Base-by-base conservation (phyloP, 2,329 filamentous ascomycete species). In the Neofusicoccum sp. region DNA sequence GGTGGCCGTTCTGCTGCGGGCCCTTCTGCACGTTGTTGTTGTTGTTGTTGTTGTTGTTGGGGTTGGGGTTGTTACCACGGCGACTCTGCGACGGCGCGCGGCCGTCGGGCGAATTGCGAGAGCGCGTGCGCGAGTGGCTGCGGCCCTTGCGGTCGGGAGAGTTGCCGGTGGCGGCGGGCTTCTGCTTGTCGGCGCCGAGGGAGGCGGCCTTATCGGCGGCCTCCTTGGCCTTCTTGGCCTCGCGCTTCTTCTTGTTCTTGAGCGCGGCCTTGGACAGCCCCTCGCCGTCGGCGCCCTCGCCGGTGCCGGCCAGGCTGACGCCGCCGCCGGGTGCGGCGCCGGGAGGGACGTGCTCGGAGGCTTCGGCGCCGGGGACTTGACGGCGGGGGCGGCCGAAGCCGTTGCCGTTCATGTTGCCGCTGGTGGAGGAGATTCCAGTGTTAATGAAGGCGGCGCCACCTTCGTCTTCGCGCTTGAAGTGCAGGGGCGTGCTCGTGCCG, bases 201-300 rank as follows among this genome's bases (percentile, higher is more conserved):
- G 71, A 69, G 16, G 71, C 72, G 6, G 73, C 72, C 66, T 74
- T 77, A 56, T 85, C 87, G 16, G 92, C 91, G 5, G 83, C 85
- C 50, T 95, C 93, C 74, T 93, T 95, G 58, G 86, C 86, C 80
- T 97, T 98, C 84, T 96, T 97, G 68, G 91, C 91, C 69, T 91
- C 89, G 49, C 95, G 87, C 86, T 98, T 98, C 87, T 98, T 98
- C 87, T 98, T 98, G 80, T 97, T 97, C 85, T 97, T 97, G 70
- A 92, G 81, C 11, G 91, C 93, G 61, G 90, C 87, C 80, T 95
- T 96, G 66, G 91, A 93, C 66, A 95, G 76, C 8, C 54, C 54
- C 69, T 85, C 88, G 69, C 91, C 91, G 65, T 92, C 90, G 48
- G 75, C 84, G 47, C 88, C 80, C 78, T 89, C 77, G 67, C 80